Base-by-base conservation (phyloP, 495 filamentous ascomycete genomes). In the Usnea hakonensis region DNA sequence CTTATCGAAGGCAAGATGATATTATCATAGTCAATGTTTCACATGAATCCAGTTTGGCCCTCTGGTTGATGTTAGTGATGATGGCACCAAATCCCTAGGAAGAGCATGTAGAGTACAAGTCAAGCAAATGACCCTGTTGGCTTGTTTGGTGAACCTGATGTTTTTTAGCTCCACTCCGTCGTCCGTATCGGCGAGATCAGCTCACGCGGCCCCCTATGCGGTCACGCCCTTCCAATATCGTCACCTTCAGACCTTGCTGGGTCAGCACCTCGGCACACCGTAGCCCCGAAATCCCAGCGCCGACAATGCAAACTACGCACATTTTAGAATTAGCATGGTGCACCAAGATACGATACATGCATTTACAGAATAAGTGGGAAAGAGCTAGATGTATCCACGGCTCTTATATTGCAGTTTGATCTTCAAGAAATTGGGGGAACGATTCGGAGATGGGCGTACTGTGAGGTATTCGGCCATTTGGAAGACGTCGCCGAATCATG, bases 261-360 rank as follows among this genome's bases (percentile, higher is more conserved):
- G 90, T 72, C 5, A 97, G 80, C 30, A 95, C 77, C 68, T 95
- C 89, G 13, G 93, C 90, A 69, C 90, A 94, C 64, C 90, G 79
- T 33, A 98, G 75, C 21, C 93, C 94, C n/a, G 94, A 82, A 26
- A 96, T 69, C 32, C 94, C 94, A 41, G 90, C 93, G 19, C 94
- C 94, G 55, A 98, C 80, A 21, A 98, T 75, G 17, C 87, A 88
- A 32, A 97, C 74, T 50, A 50, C 14, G 26, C 14, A 17, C 5
- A 50, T 5, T 30, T 16, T 3, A 1, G 13, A 50, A 26, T 50
- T 26, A 50, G 26, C 46, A 50, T 30, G 14, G 23, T 13, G 28
- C 1, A 13, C 30, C 23, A 30, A 50, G 23, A 7, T 6, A 50
- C 4, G 13, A 17, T 16, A 6, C 46, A 3, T 30, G 13, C 10